A percentile compares a stretch with the other conserved stretches of the same genome.
phyloP scores from a whole-genome alignment of 2,329 filamentous ascomycete species.

The Elsinoe arachidis region DNA sequence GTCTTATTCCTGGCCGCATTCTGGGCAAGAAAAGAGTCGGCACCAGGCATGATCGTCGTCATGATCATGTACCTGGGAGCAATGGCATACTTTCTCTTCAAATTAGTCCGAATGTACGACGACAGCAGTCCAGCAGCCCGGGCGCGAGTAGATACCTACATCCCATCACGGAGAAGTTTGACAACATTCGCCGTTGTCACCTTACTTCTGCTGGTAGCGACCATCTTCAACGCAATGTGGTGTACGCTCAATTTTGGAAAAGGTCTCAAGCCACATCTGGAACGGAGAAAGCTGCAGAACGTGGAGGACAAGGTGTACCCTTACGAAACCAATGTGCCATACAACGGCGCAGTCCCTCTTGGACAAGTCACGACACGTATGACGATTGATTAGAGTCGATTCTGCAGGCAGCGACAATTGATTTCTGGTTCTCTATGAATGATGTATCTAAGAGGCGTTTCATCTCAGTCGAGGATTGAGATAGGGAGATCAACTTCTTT shows the following conservation, averaged over 20 bases:
- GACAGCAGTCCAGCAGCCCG: conserved; percentile 30
- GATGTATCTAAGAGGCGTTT: conserved; percentile 11
- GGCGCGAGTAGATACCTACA: conserved; percentile 49
- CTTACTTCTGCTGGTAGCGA: conserved; percentile 76
- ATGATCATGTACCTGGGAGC: conserved; percentile 82
- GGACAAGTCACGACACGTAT: conserved; percentile 30
- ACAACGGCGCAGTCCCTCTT: conserved; percentile 21
- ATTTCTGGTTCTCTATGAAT: not conserved
- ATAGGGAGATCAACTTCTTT: not conserved
- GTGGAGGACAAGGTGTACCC: conserved; percentile 41
- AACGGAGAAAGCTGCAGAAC: conserved; percentile 44
- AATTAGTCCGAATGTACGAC: conserved; percentile 90
- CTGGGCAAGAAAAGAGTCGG: conserved; percentile 77
- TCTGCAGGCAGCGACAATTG: conserved; percentile 12
- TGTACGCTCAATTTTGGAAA: conserved; percentile 87
- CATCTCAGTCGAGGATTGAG: not conserved
- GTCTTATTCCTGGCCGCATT: conserved; percentile 79
- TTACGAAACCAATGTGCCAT: conserved; percentile 20
- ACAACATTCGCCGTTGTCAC: conserved; percentile 93
- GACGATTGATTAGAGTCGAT: conserved; percentile 38
- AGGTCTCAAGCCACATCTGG: conserved; percentile 80
- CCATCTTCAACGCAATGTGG: conserved; percentile 75
- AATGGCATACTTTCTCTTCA: conserved; percentile 94
- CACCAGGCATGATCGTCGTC: conserved; percentile 63
- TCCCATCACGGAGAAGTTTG: conserved; percentile 71